Percentiles rank a stretch among this genome's conserved stretches.
Evolutionary conservation across 495 filamentous ascomycete genomes (phyloP).

Genomic region (Friedmanniomyces endolithicus): DNA sequence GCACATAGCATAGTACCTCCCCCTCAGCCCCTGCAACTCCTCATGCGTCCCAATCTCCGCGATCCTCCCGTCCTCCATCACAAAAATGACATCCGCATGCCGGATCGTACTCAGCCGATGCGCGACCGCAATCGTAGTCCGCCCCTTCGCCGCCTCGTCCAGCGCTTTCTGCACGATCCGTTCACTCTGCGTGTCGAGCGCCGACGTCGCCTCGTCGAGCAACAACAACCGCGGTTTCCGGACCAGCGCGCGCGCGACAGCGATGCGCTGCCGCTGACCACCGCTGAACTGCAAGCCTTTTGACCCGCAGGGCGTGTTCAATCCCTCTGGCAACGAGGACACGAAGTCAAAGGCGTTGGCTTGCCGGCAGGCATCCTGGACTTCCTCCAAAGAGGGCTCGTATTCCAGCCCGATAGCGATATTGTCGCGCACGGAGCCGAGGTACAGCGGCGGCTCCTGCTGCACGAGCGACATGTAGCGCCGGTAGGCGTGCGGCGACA

Average conservation of each 20-base stretch:
- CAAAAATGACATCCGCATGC: slow-evolving; percentile 43
- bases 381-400: slow-evolving; percentile 36
- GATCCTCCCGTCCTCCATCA: slow-evolving; percentile 34
- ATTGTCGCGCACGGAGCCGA: slow-evolving; percentile 21
- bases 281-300: slow-evolving; percentile 57
- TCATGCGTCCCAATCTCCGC: slow-evolving; percentile 42
- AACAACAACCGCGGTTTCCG: slow-evolving; percentile 57
- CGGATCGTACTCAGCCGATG: slow-evolving; percentile 45
- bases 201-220: slow-evolving; percentile 67
- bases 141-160: slow-evolving; percentile 43
- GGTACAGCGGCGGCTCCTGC: slow-evolving; percentile 24
- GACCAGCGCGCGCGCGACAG: slow-evolving; percentile 64
- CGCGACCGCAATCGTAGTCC: slow-evolving; percentile 64
- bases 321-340: slow-evolving; percentile 43
- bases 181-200: slow-evolving; percentile 65
- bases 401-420: slow-evolving; percentile 21
- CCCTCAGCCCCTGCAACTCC: slow-evolving; percentile 35
- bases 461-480: slow-evolving; percentile 20
- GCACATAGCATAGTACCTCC: slow-evolving; percentile 43
- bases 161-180: slow-evolving; percentile 57
- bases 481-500: slow-evolving; percentile 14
- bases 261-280: slow-evolving; percentile 64
- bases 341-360: slow-evolving; percentile 56
- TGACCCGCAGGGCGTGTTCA: slow-evolving; percentile 48
- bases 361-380: slow-evolving; percentile 43